A percentile compares a stretch with the other conserved stretches of the same genome.
These are phyloP conservation scores for Tephrocybe sp. DNA, from an alignment of 768 basidiomycete genomes.

Conservation along the genomic window DNA sequence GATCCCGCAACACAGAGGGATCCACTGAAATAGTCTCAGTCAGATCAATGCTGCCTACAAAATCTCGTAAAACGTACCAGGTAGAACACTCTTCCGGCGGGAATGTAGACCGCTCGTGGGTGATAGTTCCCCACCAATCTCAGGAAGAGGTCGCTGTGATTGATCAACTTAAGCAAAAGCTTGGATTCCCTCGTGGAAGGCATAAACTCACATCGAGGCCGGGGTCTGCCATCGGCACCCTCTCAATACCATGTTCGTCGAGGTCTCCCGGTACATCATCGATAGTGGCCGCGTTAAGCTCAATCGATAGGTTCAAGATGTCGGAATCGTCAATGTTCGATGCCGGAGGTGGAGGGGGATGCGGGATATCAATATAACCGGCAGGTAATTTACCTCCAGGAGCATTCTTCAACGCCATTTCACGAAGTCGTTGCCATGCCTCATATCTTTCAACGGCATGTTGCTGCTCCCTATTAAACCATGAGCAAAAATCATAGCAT, in stretches of 20 bases:
- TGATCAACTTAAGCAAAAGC: slow-evolving; percentile 1
- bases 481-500: background rate
- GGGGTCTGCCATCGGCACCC: slow-evolving; percentile 91
- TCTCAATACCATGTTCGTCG: slow-evolving; percentile 80
- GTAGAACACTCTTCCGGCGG: slow-evolving; percentile 91
- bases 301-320: slow-evolving; percentile 85
- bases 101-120: slow-evolving; percentile 73
- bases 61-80: slow-evolving; percentile 50
- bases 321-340: slow-evolving; percentile 79
- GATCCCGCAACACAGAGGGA: slow-evolving; percentile 81
- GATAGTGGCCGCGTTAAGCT: slow-evolving; percentile 80
- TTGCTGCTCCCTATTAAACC: slow-evolving; percentile 71
- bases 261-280: slow-evolving; percentile 69
- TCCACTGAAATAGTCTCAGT: slow-evolving; percentile 52
- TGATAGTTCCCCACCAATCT: slow-evolving; percentile 60
- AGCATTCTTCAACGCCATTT: slow-evolving; percentile 70
- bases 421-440: slow-evolving; percentile 84
- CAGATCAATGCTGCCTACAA: background rate
- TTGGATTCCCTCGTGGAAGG: no score
- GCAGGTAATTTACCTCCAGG: slow-evolving; percentile 66
- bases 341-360: slow-evolving; percentile 75
- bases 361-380: slow-evolving; percentile 66
- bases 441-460: slow-evolving; percentile 82
- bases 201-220: slow-evolving; percentile 71
- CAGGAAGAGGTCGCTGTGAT: slow-evolving; percentile 61